Conservation (phyloP, 306 rosid genomes). For the Malus asiatica region DNA sequence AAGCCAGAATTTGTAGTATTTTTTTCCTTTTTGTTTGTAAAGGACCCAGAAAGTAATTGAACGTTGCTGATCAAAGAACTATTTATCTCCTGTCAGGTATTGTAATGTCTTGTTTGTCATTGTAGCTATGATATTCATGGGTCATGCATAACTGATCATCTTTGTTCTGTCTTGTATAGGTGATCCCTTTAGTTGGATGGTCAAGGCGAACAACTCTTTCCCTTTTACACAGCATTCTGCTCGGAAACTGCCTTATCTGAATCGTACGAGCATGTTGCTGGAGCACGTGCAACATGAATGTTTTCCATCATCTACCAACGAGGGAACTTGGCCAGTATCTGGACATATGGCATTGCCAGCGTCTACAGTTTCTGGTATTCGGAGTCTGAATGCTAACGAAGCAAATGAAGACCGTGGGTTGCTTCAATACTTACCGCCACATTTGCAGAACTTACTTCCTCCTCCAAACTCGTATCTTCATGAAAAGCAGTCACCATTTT, state of each 20-base stretch:
- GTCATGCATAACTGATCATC: neutral
- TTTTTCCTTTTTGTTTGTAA: conserved; percentile 36
- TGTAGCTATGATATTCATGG: neutral
- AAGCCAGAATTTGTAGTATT: conserved; percentile 31
- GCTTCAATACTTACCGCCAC: conserved; percentile 22
- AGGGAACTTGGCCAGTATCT: conserved; percentile 26
- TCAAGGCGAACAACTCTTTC: conserved; percentile 36
- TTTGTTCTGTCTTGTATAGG: conserved; percentile 27
- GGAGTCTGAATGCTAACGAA: conserved; percentile 30
- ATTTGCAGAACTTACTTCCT: conserved; percentile 18
- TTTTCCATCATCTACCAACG: conserved; percentile 26
- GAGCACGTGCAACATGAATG: conserved; percentile 26
- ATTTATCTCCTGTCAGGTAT: conserved; percentile 29
- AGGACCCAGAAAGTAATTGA: conserved; percentile 35
- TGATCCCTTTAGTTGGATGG: conserved; percentile 44
- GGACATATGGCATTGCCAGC: conserved; percentile 31
- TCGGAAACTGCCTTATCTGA: conserved; percentile 39
- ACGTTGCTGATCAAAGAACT: conserved; percentile 27
- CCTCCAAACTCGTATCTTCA: conserved; percentile 24
- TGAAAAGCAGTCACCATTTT: conserved; percentile 6
- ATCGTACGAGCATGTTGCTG: conserved; percentile 22
- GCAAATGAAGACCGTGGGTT: conserved; percentile 32
- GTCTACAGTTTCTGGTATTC: conserved; percentile 26
- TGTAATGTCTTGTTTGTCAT: neutral
- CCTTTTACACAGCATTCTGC: conserved; percentile 37